Evolutionary conservation across 306 rosid species (phyloP), one percentile per base, ranked within the genome.

Genomic region (Cotoneaster glaucophyllus): DNA sequence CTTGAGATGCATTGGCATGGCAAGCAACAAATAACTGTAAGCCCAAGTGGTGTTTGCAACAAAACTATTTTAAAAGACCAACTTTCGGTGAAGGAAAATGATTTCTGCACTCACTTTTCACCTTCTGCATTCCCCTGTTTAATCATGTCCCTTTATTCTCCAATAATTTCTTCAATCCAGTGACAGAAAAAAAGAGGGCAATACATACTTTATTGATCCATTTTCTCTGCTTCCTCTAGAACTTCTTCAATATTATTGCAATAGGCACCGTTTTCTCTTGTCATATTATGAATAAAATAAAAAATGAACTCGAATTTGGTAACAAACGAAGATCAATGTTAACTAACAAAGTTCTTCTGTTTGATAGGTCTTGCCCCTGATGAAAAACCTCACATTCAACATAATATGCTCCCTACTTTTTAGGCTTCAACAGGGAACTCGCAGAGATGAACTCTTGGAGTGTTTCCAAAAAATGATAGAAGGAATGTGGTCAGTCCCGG

Each of bases 361-460:
- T 24, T 79, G 71, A 34, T 24, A 90, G 97, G 97, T 90, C 31
- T 67, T 88, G 34, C 96, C 97, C 17, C 75, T 89, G 74, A 85
- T 86, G 93, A 91, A 89, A 88, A 87, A 39, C 21, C 96, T 93
- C 21, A 84, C 98, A 1, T 93, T 93, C 86, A 82, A 91, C 85
- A 81, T 93, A 70, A 89, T 86, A 44, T 81, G 90, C 66, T 83
- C 90, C 32, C 84, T 93, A 43, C 81, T 93, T 25, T 91, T 93
- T 54, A 92, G 93, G 24, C 73, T 93, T 32, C 90, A 89, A 81
- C 21, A 22, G 67, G 96, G 93, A 61, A 39, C 85, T 66, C 83
- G 80, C 21, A 88, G 96, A 82, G 88, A 88, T 1, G 75, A 73
- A 62, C 69, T 87, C 26, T 57, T 85, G 28, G 37, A 19, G 18